Evolutionary conservation across 306 rosid genomes (phyloP), one percentile per base, ranked within the genome.

Genomic region (Lathyrus tuberosus): DNA sequence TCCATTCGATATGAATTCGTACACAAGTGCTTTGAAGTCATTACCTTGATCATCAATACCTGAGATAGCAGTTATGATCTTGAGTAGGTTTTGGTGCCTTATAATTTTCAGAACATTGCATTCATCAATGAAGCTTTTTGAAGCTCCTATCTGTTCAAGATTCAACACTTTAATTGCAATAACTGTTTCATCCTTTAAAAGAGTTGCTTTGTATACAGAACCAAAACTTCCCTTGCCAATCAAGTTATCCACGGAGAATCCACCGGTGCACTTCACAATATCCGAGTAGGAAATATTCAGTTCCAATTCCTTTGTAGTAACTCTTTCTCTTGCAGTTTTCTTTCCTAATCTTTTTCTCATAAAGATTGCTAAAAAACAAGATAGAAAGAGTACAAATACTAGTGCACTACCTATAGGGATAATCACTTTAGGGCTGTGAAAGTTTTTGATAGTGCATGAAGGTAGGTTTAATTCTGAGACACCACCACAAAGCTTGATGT

Each of bases 171-270:
- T 79, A 4, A 82, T 9, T 4, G 79, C 86, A n/a, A 82, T 64
- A 38, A 2, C 35, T 53, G 75, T 41, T 56, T 38, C 76, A 47
- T 70, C 70, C 0, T 16, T 3, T 18, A 53, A 11, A 40, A 82
- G 71, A 4, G 30, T 67, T 60, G 83, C 86, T 72, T 75, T 82
- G 49, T 82, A 82, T 3, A 78, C 73, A 54, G 69, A 79, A 57
- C 84, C 80, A 65, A 81, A 84, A 47, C 80, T 74, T 70, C 85
- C 72, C 2, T 16, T 62, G 11, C 81, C 83, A 12, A 84, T 71
- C 54, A 84, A 17, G 62, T 81, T 78, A 20, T 68, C 75, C 4
- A 13, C 5, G 2, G 84, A 78, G 70, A 84, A 81, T 3, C 81
- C 78, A 2, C 69, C 72, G 5, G 84, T 81, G 48, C 73, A 60